phyloP scores from a whole-genome alignment of 257 asterid species.

The Scutellaria minor region DNA sequence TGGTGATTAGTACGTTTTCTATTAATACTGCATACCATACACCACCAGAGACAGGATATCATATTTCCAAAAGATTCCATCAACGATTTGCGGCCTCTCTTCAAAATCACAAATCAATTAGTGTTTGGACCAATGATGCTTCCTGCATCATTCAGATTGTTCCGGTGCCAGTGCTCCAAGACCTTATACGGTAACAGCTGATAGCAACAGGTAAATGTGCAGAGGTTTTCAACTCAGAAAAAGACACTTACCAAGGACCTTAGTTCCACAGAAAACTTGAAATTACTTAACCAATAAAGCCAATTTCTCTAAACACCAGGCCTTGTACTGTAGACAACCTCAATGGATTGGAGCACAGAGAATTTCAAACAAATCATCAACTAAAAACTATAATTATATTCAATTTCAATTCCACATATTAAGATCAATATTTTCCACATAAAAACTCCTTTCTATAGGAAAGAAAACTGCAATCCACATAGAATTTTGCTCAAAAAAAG shows the following conservation, averaged over 20 bases:
- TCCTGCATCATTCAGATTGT: constrained; percentile 12
- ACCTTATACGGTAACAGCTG: neutral
- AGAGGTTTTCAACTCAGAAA: neutral
- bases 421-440: neutral
- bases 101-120: constrained; percentile 6
- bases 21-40: neutral
- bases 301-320: constrained; percentile 11
- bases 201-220: neutral
- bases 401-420: neutral
- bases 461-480: neutral
- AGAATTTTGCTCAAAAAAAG: neutral
- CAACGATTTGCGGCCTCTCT: neutral
- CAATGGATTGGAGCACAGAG: constrained; percentile 12
- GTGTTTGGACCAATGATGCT: neutral
- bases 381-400: neutral
- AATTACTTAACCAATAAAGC: constrained; percentile 2
- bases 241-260: neutral
- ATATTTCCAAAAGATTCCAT: neutral
- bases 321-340: neutral
- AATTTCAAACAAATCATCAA: constrained; percentile 8
- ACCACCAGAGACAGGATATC: neutral
- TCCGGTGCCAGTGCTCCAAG: neutral
- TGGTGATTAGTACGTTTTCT: neutral
- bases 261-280: constrained; percentile 1
- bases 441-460: neutral